A percentile compares a stretch with the other conserved stretches of the same genome.
These are phyloP conservation scores for Pilasporangium apinafurcum DNA, from an alignment of 352 stramenopile genomes.

Conservation along the genomic window DNA sequence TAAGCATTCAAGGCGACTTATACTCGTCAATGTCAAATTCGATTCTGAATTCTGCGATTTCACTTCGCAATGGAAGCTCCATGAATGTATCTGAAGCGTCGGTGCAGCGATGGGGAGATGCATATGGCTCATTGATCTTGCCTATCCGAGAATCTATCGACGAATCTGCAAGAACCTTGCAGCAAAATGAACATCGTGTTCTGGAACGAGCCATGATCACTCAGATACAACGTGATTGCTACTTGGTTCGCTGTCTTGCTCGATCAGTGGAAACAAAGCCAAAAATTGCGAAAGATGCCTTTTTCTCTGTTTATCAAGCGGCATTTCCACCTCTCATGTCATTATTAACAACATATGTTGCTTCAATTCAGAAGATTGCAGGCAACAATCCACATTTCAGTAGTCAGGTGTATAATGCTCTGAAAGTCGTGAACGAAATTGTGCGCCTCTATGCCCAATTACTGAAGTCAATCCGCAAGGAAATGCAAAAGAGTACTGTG, in stretches of 20 bases:
- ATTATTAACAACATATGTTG: conserved; percentile 66
- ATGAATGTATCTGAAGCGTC: too few relatives aligned
- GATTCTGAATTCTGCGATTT: conserved; percentile 72
- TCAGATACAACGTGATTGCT: conserved; percentile 66
- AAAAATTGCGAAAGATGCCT: conserved; percentile 68
- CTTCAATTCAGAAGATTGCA: conserved; percentile 47
- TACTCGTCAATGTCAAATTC: conserved; percentile 80
- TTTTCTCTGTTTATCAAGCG: conserved; percentile 55
- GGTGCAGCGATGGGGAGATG: conserved; percentile 40
- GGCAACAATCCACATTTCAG: conserved; percentile 17
- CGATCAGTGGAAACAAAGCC: conserved; percentile 67
- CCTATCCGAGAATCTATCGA: conserved; percentile 70
- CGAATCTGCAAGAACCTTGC: conserved; percentile 51
- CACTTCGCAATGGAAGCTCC: conserved; percentile 43
- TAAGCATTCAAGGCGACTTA: conserved; percentile 66
- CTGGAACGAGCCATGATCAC: conserved; percentile 55
- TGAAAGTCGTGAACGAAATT: conserved; percentile 79
- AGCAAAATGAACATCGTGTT: conserved; percentile 69
- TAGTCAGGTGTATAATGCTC: conserved; percentile 45
- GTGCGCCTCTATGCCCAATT: conserved; percentile 69
- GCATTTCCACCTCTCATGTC: conserved; percentile 52
- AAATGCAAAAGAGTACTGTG: conserved; percentile 74
- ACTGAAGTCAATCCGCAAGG: conserved; percentile 76
- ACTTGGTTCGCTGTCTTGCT: conserved; percentile 59
- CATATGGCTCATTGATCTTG: conserved; percentile 51